A percentile compares a stretch with the other conserved stretches of the same genome.
Conservation (phyloP, 192 early-diverging fungal species). For the Podila clonocystis region DNA sequence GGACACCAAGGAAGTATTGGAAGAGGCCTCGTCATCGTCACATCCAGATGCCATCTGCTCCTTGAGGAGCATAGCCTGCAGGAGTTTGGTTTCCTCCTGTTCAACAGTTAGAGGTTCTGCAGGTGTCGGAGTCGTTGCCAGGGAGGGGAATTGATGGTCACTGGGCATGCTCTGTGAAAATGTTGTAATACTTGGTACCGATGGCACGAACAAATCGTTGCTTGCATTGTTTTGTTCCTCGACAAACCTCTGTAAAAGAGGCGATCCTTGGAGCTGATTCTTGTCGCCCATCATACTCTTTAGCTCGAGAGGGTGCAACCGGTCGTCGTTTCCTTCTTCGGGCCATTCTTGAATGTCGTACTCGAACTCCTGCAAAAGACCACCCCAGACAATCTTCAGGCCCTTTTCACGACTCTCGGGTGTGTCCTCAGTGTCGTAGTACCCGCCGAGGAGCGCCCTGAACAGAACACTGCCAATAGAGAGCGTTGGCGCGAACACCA, state of each 20-base stretch:
- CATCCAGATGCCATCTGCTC: slow-evolving; percentile 10
- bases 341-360: slow-evolving; percentile 22
- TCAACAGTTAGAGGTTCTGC: background rate
- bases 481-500: slow-evolving; percentile 71
- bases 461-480: slow-evolving; percentile 64
- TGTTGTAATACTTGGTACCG: background rate
- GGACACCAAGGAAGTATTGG: slow-evolving; percentile 20
- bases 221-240: background rate
- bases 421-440: slow-evolving; percentile 29
- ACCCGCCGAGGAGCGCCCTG: slow-evolving; percentile 57
- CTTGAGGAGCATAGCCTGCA: slow-evolving; percentile 27
- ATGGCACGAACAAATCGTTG: background rate
- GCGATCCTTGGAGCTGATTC: background rate
- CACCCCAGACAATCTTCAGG: slow-evolving; percentile 45
- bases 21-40: slow-evolving; percentile 26
- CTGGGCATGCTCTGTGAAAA: slow-evolving; percentile 13
- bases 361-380: slow-evolving; percentile 25
- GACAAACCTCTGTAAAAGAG: background rate
- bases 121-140: background rate
- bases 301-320: background rate
- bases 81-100: slow-evolving; percentile 25
- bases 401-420: slow-evolving; percentile 33
- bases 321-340: slow-evolving; percentile 5
- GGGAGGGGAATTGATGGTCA: slow-evolving; percentile 3
- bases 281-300: background rate